Percentiles rank a stretch among this genome's conserved stretches.
Conservation (phyloP, 73 alveolate genomes). For the Paramecium bursaria region DNA sequence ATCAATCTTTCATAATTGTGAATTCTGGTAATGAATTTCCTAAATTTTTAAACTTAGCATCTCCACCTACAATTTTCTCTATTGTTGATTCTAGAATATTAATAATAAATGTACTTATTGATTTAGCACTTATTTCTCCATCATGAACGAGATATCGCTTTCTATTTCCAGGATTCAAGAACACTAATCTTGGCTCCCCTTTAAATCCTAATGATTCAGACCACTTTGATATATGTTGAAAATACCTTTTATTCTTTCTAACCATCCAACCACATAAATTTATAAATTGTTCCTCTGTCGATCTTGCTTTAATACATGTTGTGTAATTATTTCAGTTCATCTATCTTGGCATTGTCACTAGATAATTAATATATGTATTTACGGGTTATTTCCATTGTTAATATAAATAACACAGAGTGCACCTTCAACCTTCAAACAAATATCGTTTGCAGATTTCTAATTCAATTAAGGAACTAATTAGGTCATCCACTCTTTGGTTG, state of each 20-base stretch:
- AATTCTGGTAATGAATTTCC: slow-evolving; percentile 67
- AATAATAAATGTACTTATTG: not conserved
- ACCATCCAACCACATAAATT: slow-evolving; percentile 71
- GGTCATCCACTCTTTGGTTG: slow-evolving; percentile 94
- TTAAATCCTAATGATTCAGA: slow-evolving; percentile 67
- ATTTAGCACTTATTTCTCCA: slow-evolving; percentile 10
- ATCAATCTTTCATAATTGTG: not conserved
- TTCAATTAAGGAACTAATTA: slow-evolving; percentile 87
- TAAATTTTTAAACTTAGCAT: slow-evolving; percentile 68
- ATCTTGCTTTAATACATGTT: slow-evolving; percentile 29
- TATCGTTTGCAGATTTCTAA: slow-evolving; percentile 88
- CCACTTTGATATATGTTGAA: slow-evolving; percentile 35
- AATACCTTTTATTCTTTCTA: slow-evolving; percentile 45
- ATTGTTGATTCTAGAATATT: slow-evolving; percentile 37
- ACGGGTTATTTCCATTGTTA: slow-evolving; percentile 62
- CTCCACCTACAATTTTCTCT: slow-evolving; percentile 69
- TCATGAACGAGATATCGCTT: slow-evolving; percentile 78
- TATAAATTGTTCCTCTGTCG: slow-evolving; percentile 68
- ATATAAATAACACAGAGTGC: slow-evolving; percentile 70
- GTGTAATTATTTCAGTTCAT: slow-evolving; percentile 35
- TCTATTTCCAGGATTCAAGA: slow-evolving; percentile 83
- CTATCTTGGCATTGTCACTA: slow-evolving; percentile 49
- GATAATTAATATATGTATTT: not conserved
- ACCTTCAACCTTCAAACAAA: slow-evolving; percentile 85
- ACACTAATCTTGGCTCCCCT: slow-evolving; percentile 73